These are phyloP conservation scores for Usnea hakonensis DNA, from an alignment of 495 filamentous ascomycete genomes.

Conservation along the genomic window DNA sequence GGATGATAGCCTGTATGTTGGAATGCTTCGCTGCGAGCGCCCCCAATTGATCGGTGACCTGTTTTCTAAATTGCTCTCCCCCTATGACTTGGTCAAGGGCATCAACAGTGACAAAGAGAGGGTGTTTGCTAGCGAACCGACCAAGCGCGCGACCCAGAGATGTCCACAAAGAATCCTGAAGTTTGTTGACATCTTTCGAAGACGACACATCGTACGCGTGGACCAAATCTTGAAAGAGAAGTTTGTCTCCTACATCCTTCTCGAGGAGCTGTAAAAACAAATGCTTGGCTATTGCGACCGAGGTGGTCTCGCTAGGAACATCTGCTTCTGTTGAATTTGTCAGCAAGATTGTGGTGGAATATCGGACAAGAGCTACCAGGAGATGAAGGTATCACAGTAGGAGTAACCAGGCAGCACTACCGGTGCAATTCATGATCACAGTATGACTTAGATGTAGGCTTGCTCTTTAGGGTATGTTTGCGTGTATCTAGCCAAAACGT, in stretches of 20 bases:
- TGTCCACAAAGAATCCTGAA: constrained; percentile 46
- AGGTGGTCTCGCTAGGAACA: constrained; percentile 37
- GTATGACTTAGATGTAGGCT: neutral
- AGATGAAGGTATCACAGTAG: too few species aligned
- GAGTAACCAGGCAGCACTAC: neutral
- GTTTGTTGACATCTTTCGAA: constrained; percentile 31
- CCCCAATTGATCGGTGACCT: constrained; percentile 39
- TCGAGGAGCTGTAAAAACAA: constrained; percentile 54
- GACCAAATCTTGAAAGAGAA: constrained; percentile 38
- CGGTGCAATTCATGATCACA: neutral
- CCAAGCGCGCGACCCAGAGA: constrained; percentile 44
- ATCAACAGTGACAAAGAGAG: constrained; percentile 52
- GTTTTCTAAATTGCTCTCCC: constrained; percentile 29
- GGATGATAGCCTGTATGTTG: constrained; percentile 41
- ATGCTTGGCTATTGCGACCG: constrained; percentile 47
- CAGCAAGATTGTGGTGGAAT: neutral
- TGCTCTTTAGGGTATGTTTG: neutral
- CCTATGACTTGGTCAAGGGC: constrained; percentile 49
- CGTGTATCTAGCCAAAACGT: neutral
- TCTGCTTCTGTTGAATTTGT: constrained; percentile 25
- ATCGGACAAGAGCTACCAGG: neutral
- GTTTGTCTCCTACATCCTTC: constrained; percentile 46
- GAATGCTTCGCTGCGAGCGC: constrained; percentile 35
- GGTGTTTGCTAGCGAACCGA: constrained; percentile 28
- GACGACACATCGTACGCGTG: constrained; percentile 35